Evolutionary conservation across 1,284 basidiomycete species (phyloP).

Genomic region (Afroboletus lepidellus): DNA sequence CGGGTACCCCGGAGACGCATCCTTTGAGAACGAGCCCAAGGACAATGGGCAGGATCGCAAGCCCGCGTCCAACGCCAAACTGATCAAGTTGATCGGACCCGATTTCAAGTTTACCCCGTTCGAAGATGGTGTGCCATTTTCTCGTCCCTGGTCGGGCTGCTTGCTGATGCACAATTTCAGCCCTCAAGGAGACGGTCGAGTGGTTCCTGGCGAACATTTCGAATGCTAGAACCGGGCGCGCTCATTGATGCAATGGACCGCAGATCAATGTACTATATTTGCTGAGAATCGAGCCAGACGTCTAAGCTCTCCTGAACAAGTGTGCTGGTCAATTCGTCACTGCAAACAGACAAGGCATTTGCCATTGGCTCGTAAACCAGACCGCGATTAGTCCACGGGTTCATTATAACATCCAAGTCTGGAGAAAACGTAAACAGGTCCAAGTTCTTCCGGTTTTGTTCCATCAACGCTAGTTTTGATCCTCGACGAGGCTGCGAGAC

Average conservation of each 20-base stretch:
- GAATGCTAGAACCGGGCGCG: conserved; percentile 54
- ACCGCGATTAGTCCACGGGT: background rate
- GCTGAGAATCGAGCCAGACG: background rate
- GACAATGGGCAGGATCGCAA: conserved; percentile 87
- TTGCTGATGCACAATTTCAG: conserved; percentile 34
- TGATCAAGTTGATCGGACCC: conserved; percentile 59
- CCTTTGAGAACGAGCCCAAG: conserved; percentile 57
- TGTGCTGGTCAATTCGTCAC: too few species aligned
- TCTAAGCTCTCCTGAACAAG: too few species aligned
- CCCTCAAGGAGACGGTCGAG: conserved; percentile 66
- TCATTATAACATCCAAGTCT: conserved; percentile 3
- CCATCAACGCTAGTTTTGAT: conserved; percentile 61
- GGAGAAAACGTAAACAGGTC: background rate
- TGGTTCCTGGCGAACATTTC: conserved; percentile 82
- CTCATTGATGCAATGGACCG: conserved; percentile 14
- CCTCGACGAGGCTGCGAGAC: conserved; percentile 68
- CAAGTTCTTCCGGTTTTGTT: background rate
- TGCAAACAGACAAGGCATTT: background rate
- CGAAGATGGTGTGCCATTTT: conserved; percentile 55
- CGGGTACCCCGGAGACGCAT: conserved; percentile 44
- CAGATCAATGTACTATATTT: background rate
- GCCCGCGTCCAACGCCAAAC: conserved; percentile 88
- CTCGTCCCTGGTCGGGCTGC: conserved; percentile 7
- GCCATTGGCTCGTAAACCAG: conserved; percentile 4
- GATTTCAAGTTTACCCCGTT: conserved; percentile 87